These are phyloP conservation scores for Tremellales sp. DNA, from an alignment of 1,284 basidiomycete genomes.

Conservation along the genomic window DNA sequence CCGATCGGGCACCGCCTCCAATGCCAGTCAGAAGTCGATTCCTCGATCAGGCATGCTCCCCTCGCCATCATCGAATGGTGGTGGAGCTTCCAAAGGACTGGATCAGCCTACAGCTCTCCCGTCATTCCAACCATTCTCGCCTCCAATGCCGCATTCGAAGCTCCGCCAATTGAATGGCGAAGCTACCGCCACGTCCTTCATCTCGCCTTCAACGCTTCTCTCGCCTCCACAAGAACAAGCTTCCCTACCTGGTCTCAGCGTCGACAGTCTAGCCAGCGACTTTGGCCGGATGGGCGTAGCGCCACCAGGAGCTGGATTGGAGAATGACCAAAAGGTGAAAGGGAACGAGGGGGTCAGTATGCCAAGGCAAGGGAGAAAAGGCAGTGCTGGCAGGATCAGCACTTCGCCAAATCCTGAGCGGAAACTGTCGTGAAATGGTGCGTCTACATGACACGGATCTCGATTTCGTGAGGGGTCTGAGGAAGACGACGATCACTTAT, in stretches of 20 bases:
- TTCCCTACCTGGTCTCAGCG: slow-evolving; percentile 4
- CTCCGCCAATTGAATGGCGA: neutral
- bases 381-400: too few relatives aligned
- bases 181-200: slow-evolving; percentile 20
- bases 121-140: slow-evolving; percentile 3
- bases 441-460: too few relatives aligned
- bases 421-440: too few relatives aligned
- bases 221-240: slow-evolving; percentile 24
- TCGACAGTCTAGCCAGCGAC: slow-evolving; percentile 19
- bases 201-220: slow-evolving; percentile 38
- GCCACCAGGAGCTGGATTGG: slow-evolving; percentile 9
- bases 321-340: slow-evolving; percentile 4
- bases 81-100: neutral
- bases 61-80: slow-evolving; percentile 9
- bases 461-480: too few relatives aligned
- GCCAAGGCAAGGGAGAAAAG: too few relatives aligned
- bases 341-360: too few relatives aligned
- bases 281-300: slow-evolving; percentile 29
- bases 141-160: neutral
- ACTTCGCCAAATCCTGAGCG: too few relatives aligned
- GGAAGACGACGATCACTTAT: too few relatives aligned
- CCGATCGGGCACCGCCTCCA: neutral
- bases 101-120: slow-evolving; percentile 2
- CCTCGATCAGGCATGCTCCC: slow-evolving; percentile 5
- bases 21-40: neutral